Evolutionary conservation across 305 asterid genomes (phyloP), one percentile per base, ranked within the genome.

Genomic region (Rubia balearica): DNA sequence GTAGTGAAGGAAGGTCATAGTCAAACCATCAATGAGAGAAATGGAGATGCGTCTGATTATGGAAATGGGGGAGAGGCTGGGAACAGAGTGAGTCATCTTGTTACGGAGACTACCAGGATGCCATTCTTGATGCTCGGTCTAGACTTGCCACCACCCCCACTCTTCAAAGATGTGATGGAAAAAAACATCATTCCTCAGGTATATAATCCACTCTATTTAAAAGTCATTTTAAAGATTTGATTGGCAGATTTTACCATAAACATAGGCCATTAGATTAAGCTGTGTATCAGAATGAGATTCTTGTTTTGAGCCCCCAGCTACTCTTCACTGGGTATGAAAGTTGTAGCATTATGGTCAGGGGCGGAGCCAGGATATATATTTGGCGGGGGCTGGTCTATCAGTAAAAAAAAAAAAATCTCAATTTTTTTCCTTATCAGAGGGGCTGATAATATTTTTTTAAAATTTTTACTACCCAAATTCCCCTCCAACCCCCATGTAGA

Each of bases 61-160:
- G 84, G 78, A 63, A 79, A 68, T 74, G 85, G 73, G 53, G 86
- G 74, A 70, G 84, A 79, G 74, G 86, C 80, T 65, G 89, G 78
- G 48, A 75, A 42, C 64, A 85, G 74, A 72, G 71, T 53, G 65
- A 78, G 41, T 77, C 82, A 82, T 21, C 68, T 61, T 70, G 65
- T 27, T 76, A 71, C 69, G 76, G 93, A 94, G 71, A 84, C 85
- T 42, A 94, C 90, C 83, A 91, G 81, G 78, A 89, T 88, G 98
- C 86, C 90, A 41, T 91, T 94, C 81, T 62, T 94, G 73, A 94
- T 91, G 99, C 99, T 94, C 70, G 99, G 97, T 49, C 77, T 91
- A 74, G 97, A 91, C 84, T 86, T 94, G 88, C 99, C 99, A 10
- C 97, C 99, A 21, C 98, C 97, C 8, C 98, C 97, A 8, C 89